Evolutionary conservation across 495 filamentous ascomycete species (phyloP).

Genomic region (Aspergillus panamensis): DNA sequence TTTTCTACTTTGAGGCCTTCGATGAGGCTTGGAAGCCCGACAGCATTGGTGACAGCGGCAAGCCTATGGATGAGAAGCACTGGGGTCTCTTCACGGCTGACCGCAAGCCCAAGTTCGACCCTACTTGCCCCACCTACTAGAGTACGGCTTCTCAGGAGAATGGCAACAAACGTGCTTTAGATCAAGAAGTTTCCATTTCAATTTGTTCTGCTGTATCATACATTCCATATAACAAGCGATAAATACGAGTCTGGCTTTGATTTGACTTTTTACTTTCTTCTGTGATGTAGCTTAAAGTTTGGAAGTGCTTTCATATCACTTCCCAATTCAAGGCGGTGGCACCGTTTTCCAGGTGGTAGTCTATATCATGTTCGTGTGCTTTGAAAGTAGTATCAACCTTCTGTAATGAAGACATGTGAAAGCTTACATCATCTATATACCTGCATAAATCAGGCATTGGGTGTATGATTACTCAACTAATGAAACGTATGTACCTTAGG

Average conservation of each 20-base stretch:
- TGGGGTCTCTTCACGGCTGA: constrained; percentile 72
- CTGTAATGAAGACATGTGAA: too few species aligned
- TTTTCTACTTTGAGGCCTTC: constrained; percentile 83
- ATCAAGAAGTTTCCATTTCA: not conserved
- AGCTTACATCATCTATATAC: too few species aligned
- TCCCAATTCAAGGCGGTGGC: too few species aligned
- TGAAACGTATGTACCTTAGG: not conserved
- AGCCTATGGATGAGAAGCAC: constrained; percentile 64
- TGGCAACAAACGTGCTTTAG: not conserved
- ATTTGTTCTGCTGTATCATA: constrained; percentile 19
- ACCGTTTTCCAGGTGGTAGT: too few species aligned
- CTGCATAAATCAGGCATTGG: too few species aligned
- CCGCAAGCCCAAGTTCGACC: constrained; percentile 60
- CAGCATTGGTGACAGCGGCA: constrained; percentile 64
- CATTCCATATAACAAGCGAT: constrained; percentile 8
- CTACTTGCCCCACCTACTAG: constrained; percentile 46
- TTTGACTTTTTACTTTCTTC: not conserved
- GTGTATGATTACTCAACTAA: not conserved
- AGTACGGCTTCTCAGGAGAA: not conserved
- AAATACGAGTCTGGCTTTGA: not conserved
- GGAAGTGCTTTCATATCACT: too few species aligned
- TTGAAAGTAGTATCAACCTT: too few species aligned
- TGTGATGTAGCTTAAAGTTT: not conserved
- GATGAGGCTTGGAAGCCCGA: constrained; percentile 78
- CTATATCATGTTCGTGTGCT: too few species aligned